Conservation (phyloP, 1,284 basidiomycete species). For the Boletus hoseneyae region DNA sequence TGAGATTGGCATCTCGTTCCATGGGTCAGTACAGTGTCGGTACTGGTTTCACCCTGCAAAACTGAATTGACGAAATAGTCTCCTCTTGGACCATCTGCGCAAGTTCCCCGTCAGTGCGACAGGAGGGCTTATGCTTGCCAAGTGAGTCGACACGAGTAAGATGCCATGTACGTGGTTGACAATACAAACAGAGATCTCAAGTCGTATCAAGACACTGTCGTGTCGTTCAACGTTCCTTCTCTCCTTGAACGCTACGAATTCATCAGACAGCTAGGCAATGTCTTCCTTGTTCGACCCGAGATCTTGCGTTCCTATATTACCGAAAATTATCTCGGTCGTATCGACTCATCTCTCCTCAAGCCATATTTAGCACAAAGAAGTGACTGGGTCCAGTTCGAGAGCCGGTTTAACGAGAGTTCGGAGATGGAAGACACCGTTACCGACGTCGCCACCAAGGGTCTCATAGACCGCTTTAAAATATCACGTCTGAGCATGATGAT, state of each 20-base stretch:
- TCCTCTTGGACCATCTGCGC: constrained; percentile 91
- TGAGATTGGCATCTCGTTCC: constrained; percentile 93
- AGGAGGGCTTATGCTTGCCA: constrained; percentile 96
- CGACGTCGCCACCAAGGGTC: constrained; percentile 45
- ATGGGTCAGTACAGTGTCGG: constrained; percentile 53
- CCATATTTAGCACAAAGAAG: constrained; percentile 90
- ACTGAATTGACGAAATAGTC: constrained; percentile 42
- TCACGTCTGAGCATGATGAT: constrained; percentile 74
- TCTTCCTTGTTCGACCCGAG: constrained; percentile 93
- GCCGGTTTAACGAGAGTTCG: constrained; percentile 62
- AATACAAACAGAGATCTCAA: constrained; percentile 77
- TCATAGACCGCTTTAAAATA: constrained; percentile 67
- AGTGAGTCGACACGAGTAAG: constrained; percentile 51
- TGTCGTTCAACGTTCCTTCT: constrained; percentile 76
- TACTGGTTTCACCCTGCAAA: background rate
- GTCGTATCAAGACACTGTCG: constrained; percentile 91
- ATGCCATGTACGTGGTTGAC: constrained; percentile 3
- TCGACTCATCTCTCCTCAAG: constrained; percentile 83
- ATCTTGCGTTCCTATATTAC: constrained; percentile 92
- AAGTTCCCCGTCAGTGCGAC: constrained; percentile 97
- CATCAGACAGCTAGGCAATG: constrained; percentile 94
- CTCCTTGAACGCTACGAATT: constrained; percentile 97
- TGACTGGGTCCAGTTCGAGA: constrained; percentile 84
- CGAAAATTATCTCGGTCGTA: constrained; percentile 87
- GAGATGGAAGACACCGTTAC: constrained; percentile 42